Conservation (phyloP, 371 early-diverging fungal species). For the Umbelopsis sp. region DNA sequence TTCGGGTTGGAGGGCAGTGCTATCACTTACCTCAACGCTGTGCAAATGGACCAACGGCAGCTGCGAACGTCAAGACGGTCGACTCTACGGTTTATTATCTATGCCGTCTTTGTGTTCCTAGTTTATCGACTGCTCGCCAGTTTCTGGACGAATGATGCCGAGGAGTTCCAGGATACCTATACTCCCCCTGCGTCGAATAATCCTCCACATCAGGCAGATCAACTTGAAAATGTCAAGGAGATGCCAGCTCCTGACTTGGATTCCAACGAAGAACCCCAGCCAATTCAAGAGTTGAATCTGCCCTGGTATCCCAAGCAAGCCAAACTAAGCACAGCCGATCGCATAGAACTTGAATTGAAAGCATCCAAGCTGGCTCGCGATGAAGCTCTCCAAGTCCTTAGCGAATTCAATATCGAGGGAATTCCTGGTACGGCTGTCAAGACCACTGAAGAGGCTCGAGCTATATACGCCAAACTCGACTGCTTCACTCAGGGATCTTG, state of each 20-base stretch:
- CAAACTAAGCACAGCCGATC: constrained; percentile 22
- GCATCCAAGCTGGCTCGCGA: constrained; percentile 27
- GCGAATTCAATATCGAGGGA: constrained; percentile 19
- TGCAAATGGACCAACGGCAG: constrained; percentile 8
- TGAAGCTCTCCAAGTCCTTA: constrained; percentile 17
- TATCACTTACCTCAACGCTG: too few relatives aligned
- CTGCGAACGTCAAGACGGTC: constrained; percentile 14
- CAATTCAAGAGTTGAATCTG: constrained; percentile 21
- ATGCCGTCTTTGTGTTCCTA: not conserved
- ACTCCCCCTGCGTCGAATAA: not conserved
- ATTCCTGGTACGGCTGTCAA: constrained; percentile 31
- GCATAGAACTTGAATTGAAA: constrained; percentile 24
- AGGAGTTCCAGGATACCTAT: too few relatives aligned
- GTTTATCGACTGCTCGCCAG: not conserved
- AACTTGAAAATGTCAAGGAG: not conserved
- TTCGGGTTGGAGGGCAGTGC: too few relatives aligned
- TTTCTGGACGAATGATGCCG: not conserved
- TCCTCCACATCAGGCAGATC: constrained; percentile 1
- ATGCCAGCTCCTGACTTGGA: not conserved
- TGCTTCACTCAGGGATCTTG: constrained; percentile 39
- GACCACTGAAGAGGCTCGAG: constrained; percentile 18
- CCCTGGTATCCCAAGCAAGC: constrained; percentile 32
- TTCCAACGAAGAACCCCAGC: not conserved
- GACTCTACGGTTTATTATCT: not conserved
- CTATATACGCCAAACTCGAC: constrained; percentile 24